Percentiles rank a stretch among this genome's conserved stretches.
Conservation (phyloP, 192 early-diverging fungal genomes). For the Thamnidium elegans region DNA sequence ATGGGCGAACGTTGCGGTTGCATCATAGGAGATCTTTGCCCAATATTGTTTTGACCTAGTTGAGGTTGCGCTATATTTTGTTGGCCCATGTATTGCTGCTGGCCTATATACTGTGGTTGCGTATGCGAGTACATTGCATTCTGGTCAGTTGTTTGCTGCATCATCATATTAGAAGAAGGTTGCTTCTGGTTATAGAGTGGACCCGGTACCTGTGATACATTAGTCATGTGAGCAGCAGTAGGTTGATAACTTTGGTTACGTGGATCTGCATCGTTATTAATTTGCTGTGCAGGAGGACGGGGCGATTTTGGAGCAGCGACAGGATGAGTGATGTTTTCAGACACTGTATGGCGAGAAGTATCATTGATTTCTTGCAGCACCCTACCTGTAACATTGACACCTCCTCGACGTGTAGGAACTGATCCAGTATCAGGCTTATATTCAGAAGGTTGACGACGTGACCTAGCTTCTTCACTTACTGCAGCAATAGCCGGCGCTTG, state of each 20-base stretch:
- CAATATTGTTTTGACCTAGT: background rate
- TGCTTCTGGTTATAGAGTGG: background rate
- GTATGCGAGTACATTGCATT: background rate
- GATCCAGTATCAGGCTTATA: conserved; percentile 8
- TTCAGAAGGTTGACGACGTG: background rate
- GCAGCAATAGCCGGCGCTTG: background rate
- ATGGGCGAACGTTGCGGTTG: conserved; percentile 4
- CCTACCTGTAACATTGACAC: background rate
- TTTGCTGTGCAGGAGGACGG: conserved; percentile 2
- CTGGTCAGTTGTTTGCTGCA: background rate
- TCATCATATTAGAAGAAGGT: background rate
- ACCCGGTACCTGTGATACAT: background rate
- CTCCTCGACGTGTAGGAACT: background rate
- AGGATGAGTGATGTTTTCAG: background rate
- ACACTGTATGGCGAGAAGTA: background rate
- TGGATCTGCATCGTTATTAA: background rate
- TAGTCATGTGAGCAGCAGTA: background rate
- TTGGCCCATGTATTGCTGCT: background rate
- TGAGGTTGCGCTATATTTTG: conserved; percentile 1
- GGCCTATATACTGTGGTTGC: conserved; percentile 1
- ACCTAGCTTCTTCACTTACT: background rate
- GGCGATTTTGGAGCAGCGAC: conserved; percentile 10
- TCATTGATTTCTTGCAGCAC: too few relatives aligned
- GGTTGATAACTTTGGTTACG: too few relatives aligned
- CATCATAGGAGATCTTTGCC: background rate